phyloP scores from a whole-genome alignment of 805 yeast species.

The Saturnispora quitensis region DNA sequence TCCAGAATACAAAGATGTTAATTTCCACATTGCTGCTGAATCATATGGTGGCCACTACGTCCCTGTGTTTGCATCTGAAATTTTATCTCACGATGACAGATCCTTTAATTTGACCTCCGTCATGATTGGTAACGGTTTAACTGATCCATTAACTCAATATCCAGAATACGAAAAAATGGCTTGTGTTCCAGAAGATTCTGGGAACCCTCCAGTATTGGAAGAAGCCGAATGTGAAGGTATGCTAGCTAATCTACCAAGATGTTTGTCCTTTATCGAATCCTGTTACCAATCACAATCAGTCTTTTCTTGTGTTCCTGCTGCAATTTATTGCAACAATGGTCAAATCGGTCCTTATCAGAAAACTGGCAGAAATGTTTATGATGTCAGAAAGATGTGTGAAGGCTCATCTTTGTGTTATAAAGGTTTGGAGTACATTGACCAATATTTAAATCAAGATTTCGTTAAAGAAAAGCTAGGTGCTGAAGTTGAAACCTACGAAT shows the following conservation, averaged over 20 bases:
- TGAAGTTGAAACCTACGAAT: constrained; percentile 37
- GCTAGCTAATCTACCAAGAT: constrained; percentile 53
- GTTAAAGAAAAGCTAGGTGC: constrained; percentile 55
- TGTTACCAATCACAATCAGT: constrained; percentile 56
- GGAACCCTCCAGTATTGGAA: constrained; percentile 62
- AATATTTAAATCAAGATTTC: constrained; percentile 42
- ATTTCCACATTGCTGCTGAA: constrained; percentile 78
- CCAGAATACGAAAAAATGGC: constrained; percentile 87
- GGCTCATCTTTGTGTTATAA: constrained; percentile 46
- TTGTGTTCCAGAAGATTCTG: constrained; percentile 67
- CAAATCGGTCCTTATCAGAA: constrained; percentile 49
- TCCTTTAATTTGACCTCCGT: constrained; percentile 65
- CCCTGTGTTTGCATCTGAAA: constrained; percentile 56
- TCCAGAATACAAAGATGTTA: constrained; percentile 53
- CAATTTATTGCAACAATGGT: constrained; percentile 53
- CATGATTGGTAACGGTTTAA: constrained; percentile 87
- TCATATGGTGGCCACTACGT: constrained; percentile 81
- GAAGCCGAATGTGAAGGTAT: constrained; percentile 63
- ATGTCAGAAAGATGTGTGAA: constrained; percentile 47
- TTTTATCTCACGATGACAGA: constrained; percentile 43
- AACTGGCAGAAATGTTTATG: constrained; percentile 57
- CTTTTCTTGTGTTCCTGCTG: constrained; percentile 55
- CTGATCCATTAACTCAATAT: constrained; percentile 75
- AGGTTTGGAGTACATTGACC: constrained; percentile 39
- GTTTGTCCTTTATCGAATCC: constrained; percentile 49